Evolutionary conservation across 345 rosid species (phyloP), one percentile per base, ranked within the genome.

Genomic region (Brassica rapa): DNA sequence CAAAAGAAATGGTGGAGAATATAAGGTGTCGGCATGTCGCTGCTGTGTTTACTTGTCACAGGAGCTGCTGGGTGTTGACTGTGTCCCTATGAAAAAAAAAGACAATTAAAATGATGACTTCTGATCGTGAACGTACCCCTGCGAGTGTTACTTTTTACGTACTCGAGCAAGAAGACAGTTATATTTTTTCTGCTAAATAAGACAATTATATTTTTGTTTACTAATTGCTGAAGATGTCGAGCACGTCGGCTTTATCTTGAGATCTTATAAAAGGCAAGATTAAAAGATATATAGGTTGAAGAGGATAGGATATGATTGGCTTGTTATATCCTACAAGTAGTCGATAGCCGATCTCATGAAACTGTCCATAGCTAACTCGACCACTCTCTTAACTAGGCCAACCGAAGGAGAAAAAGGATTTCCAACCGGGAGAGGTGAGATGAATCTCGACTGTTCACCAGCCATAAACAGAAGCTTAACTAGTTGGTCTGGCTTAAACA

Each of bases 261-360:
- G 12, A 43, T 43, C n/a, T 11, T 43, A 11, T 43, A 43, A 39
- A 39, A 33, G 5, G 39, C 9, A 8, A 8, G 43, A 39, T 39
- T 41, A 41, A 41, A 41, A 46, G 53, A 46, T 46, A 46, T 19
- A 19, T 19, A 19, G 53, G n/a, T 46, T 12, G 53, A 5, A 12
- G 53, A 46, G 3, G n/a, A 46, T 3, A 12, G 14, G 5, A 41
- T 11, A 41, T 10, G 49, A 41, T 41, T 41, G 49, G 49, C 49
- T n/a, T 41, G 11, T 41, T 12, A 46, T 46, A 46, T 14, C 80
- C 69, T 93, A 91, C n/a, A 91, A 85, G 77, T 86, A 90, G 77
- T 90, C 97, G 3, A 91, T 85, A 6, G 94, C 91, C 0, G 94
- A 91, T 79, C 89, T 86, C 91, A 89, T 89, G 60, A 83, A 93